Base-by-base conservation (phyloP, 441 rosid species). In the Gossypium schwendimanii region DNA sequence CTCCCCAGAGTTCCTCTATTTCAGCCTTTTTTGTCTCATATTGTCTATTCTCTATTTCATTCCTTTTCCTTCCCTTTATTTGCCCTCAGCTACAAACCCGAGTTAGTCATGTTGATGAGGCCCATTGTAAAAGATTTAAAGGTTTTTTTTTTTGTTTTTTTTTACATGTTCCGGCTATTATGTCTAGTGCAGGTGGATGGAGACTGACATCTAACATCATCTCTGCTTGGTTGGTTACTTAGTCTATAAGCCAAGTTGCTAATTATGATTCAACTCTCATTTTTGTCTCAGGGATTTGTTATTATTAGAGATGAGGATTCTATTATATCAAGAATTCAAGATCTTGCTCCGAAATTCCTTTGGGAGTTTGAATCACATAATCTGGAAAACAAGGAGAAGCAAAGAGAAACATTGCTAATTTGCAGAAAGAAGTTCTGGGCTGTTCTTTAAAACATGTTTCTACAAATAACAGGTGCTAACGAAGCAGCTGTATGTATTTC, bases 341-440 rank as follows among this genome's bases (percentile, higher is more conserved):
- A 87, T 49, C 61, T 90, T 15, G 92, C 91, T 58, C 87, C 96
- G 6, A 95, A 89, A 66, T 88, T 83, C 76, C 76, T 93, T 33
- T 93, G 99, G 99, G 92, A 91, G 18, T 86, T 90, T 15, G 73
- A 84, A 74, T 78, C 86, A 41, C 87, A 88, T 72, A 23, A 71
- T 64, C 79, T 91, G 12, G 73, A 84, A 60, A 88, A 86, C 82
- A 89, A 79, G 79, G 82, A 79, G 75, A 91, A 84, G 80, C 80
- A 73, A 80, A 77, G 67, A 69, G 99, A 91, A 69, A 77, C 84
- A 2, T 93, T 93, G 68, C 75, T 95, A 45, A 78, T 91, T 41
- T 89, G 99, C 77, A 84, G 93, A 73, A 95, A 91, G 83, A 93
- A 78, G 80, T 95, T 93, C 76, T 95, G 98, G 96, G 89, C 89